Evolutionary conservation across 352 stramenopile species (phyloP).

Genomic region (Pythium brassicae): DNA sequence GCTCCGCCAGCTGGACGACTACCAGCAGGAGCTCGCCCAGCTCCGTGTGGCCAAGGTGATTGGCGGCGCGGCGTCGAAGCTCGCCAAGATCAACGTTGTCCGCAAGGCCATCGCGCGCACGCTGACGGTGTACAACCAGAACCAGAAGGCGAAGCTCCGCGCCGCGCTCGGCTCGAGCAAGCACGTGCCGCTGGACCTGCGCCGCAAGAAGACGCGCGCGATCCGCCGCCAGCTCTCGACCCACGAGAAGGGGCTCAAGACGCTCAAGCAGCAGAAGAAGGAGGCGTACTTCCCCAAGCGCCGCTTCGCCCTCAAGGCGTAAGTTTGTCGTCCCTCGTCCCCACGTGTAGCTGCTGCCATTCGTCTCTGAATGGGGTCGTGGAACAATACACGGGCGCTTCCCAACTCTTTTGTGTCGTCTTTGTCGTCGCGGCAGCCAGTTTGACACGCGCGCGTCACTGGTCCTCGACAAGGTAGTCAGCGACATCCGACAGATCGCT

Average conservation of each 20-base stretch:
- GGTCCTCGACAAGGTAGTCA: conserved; percentile 12
- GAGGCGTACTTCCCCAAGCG: conserved; percentile 95
- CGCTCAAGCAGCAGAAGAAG: conserved; percentile 94
- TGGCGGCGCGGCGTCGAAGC: conserved; percentile 97
- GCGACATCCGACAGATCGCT: conserved; percentile 6
- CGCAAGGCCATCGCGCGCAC: conserved; percentile 99
- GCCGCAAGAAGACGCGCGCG: conserved; percentile 98
- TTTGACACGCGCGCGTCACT: neutral
- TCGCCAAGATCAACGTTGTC: conserved; percentile 99
- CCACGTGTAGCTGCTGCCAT: conserved; percentile 6
- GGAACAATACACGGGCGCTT: conserved; percentile 69
- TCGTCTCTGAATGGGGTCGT: conserved; percentile 16
- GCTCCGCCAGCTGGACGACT: conserved; percentile 96
- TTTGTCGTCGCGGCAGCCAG: neutral
- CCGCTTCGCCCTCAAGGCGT: conserved; percentile 97
- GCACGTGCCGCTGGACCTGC: conserved; percentile 97
- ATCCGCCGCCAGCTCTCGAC: conserved; percentile 96
- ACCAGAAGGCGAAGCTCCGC: conserved; percentile 96
- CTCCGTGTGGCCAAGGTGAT: conserved; percentile 99
- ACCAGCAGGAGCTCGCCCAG: conserved; percentile 97
- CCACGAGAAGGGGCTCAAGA: conserved; percentile 93
- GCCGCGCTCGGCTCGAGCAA: conserved; percentile 94
- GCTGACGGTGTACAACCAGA: conserved; percentile 99
- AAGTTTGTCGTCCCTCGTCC: conserved; percentile 42
- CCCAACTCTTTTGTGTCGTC: conserved; percentile 21